Evolutionary conservation across 768 basidiomycete genomes (phyloP).

Genomic region (Russula vinacea): DNA sequence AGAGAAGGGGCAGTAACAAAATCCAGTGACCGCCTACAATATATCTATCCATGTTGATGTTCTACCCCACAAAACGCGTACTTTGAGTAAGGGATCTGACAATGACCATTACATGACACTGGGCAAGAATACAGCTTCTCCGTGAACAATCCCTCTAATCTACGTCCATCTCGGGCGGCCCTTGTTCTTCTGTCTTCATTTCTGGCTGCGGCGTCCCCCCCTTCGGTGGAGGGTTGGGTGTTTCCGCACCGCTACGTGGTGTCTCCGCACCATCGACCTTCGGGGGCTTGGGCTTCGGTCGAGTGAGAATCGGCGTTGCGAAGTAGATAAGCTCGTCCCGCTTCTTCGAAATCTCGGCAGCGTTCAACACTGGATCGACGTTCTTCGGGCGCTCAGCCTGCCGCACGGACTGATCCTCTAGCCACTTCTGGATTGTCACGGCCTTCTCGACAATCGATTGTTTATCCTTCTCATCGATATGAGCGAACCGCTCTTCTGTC

Average conservation of each 20-base stretch:
- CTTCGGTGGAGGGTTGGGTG: constrained; percentile 46
- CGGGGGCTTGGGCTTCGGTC: constrained; percentile 85
- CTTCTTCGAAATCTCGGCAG: constrained; percentile 83
- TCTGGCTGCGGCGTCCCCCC: constrained; percentile 37
- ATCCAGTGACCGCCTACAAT: too few species aligned
- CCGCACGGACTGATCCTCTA: constrained; percentile 84
- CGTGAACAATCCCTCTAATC: constrained; percentile 44
- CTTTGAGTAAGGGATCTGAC: background rate
- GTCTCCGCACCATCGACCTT: constrained; percentile 67
- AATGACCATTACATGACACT: constrained; percentile 13
- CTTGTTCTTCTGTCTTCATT: constrained; percentile 38
- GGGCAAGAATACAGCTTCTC: constrained; percentile 9
- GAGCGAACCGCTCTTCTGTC: constrained; percentile 78
- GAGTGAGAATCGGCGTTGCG: constrained; percentile 84
- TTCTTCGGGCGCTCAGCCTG: constrained; percentile 91
- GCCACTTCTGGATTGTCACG: constrained; percentile 90
- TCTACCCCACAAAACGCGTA: constrained; percentile 9
- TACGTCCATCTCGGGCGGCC: constrained; percentile 80
- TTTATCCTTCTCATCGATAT: constrained; percentile 88
- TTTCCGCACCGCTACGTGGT: constrained; percentile 63
- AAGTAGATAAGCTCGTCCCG: constrained; percentile 90
- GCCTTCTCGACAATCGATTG: constrained; percentile 84
- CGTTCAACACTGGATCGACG: constrained; percentile 77
- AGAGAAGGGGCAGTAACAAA: too few species aligned
- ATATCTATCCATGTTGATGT: background rate